Conservation (phyloP, 495 filamentous ascomycete genomes). For the Hypoxylon rickii region DNA sequence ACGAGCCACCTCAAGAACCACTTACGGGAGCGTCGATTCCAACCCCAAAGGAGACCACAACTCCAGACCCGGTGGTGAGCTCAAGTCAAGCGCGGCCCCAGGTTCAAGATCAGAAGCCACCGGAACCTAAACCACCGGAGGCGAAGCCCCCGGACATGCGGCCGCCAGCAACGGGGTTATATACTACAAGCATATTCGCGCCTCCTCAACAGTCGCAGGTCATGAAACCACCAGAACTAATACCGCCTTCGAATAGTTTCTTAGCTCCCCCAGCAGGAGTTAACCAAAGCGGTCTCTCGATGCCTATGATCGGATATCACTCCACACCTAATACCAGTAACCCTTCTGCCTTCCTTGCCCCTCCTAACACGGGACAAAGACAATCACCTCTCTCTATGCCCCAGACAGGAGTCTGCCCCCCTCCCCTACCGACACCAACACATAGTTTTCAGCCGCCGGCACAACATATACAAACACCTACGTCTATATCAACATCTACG, state of each 20-base stretch:
- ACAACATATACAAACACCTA: conserved; percentile 13
- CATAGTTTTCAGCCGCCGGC: conserved; percentile 25
- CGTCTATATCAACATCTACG: not conserved
- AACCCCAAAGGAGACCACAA: conserved; percentile 3
- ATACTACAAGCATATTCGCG: conserved; percentile 41
- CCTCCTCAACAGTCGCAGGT: conserved; percentile 35
- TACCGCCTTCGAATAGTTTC: conserved; percentile 42
- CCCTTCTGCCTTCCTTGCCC: conserved; percentile 47
- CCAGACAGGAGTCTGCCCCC: conserved; percentile 30
- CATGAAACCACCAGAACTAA: conserved; percentile 41
- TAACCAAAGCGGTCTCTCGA: conserved; percentile 34
- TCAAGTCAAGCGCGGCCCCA: conserved; percentile 14
- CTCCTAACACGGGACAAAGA: conserved; percentile 48
- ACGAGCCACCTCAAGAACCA: not conserved
- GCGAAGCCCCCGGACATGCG: conserved; percentile 33
- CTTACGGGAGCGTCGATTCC: not conserved
- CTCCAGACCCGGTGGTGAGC: not conserved
- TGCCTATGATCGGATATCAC: conserved; percentile 41
- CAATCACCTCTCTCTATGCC: conserved; percentile 48
- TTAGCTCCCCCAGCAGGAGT: conserved; percentile 47
- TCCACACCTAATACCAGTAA: conserved; percentile 13
- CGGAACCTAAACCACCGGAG: conserved; percentile 26
- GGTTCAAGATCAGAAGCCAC: conserved; percentile 20
- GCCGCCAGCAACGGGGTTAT: conserved; percentile 26
- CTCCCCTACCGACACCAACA: conserved; percentile 11